Evolutionary conservation across 2,329 filamentous ascomycete genomes (phyloP), one percentile per base, ranked within the genome.

Genomic region (Mycosphaerella sp.): DNA sequence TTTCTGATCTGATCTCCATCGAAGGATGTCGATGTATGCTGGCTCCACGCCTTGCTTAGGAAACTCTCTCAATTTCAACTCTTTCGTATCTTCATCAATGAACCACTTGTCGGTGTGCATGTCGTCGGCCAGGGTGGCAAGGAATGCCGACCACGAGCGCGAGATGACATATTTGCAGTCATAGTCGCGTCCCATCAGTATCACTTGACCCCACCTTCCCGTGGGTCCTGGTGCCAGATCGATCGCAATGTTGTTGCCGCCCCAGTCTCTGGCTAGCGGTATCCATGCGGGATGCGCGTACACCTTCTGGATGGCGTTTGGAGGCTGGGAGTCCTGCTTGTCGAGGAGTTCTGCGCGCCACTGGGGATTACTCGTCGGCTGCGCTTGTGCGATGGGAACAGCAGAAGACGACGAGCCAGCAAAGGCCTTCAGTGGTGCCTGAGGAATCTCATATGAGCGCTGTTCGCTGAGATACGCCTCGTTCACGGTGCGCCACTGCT

Each of bases 81-180:
- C 93, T 64, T 86, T 83, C 51, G 80, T 88, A 12, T 98, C 93
- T 66, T 98, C 93, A 61, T 97, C 91, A 50, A 98, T 87, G 65
- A 83, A 87, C 78, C 89, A 91, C 72, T 95, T 95, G 59, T 89
- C 87, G 62, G 88, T 93, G 74, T 81, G 83, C 65, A 98, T 76
- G 67, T 98, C 93, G 67, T 98, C 93, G 31, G 93, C 90, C 6
- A 96, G 81, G 32, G 84, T 81, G 48, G 90, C 90, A 17, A 98
- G 74, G 68, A 98, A 91, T 8, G 86, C 81, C 12, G 84, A 82
- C 93, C 93, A 98, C 1, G 92, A 97, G 57, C 88, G 84, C 31
- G 93, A 88, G 53, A 98, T 81, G 6, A 98, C 93, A 68, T 95
- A 98, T 75, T 98, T 98, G 73, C 89, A 95, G 69, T 98, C 93